Evolutionary conservation across 805 yeast genomes (phyloP).

Genomic region (Candida nonsorbophila): DNA sequence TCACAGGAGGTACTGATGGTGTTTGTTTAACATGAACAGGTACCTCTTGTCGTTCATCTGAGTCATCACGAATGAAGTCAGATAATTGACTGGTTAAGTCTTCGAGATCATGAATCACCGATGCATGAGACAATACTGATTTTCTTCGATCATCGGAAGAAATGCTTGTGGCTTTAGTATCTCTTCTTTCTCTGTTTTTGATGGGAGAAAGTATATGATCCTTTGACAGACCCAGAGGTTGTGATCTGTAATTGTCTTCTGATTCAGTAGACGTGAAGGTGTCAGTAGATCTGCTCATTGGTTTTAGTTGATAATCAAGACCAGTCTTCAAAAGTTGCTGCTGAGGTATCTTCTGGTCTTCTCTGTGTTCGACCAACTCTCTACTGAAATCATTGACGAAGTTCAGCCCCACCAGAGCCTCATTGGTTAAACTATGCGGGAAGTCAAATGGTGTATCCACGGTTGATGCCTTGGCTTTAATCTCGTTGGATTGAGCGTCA

Average conservation of each 20-base stretch:
- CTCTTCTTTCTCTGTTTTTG: slow-evolving; percentile 7
- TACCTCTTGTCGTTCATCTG: slow-evolving; percentile 1
- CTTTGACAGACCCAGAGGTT: slow-evolving; percentile 8
- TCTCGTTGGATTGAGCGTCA: too few species aligned
- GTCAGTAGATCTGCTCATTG: slow-evolving; percentile 25
- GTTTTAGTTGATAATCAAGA: slow-evolving; percentile 22
- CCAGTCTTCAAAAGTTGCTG: too few species aligned
- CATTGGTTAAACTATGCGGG: too few species aligned
- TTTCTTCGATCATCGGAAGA: slow-evolving; percentile 8
- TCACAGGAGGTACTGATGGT: too few species aligned
- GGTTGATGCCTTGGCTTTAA: too few species aligned
- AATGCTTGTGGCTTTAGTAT: slow-evolving; percentile 2
- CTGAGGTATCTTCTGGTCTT: too few species aligned
- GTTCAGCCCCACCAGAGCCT: too few species aligned
- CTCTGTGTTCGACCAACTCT: too few species aligned
- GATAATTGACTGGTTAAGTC: slow-evolving; percentile 22
- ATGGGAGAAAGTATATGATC: slow-evolving; percentile 8
- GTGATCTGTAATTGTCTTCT: slow-evolving; percentile 6
- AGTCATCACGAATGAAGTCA: slow-evolving; percentile 9
- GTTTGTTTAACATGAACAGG: too few species aligned
- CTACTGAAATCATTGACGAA: too few species aligned
- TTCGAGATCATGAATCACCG: slow-evolving; percentile 22
- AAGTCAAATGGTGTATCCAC: too few species aligned
- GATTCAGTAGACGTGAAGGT: slow-evolving; percentile 23
- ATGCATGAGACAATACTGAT: slow-evolving; percentile 21